phyloP scores from a whole-genome alignment of 2,329 filamentous ascomycete genomes.

The Ophiocordyceps robertsii region DNA sequence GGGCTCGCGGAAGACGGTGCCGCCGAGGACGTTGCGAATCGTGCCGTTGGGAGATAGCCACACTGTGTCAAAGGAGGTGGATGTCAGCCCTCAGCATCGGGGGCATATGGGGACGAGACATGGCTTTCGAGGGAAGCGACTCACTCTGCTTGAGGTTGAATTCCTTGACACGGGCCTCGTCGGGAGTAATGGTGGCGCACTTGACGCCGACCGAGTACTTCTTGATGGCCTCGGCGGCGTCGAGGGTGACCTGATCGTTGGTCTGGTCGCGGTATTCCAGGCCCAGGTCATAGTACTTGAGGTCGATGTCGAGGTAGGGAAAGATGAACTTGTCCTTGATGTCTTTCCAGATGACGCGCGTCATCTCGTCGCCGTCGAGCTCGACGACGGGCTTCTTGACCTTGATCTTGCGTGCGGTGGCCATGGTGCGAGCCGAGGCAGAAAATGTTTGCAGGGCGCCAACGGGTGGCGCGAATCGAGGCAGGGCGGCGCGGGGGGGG shows the following conservation, averaged over 20 bases:
- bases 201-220: conserved; percentile 99
- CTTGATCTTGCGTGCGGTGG: conserved; percentile 73
- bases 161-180: conserved; percentile 91
- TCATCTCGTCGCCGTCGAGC: conserved; percentile 94
- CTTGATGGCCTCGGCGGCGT: conserved; percentile 94
- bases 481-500: conserved; percentile 13
- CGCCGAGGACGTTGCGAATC: conserved; percentile 62
- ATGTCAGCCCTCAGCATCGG: no score
- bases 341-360: conserved; percentile 94
- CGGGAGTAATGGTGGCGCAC: conserved; percentile 97
- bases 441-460: conserved; percentile 27
- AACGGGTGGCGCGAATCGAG: conserved; percentile 25
- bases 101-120: no score
- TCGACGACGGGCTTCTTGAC: conserved; percentile 99
- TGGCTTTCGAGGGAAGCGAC: conserved; percentile 13
- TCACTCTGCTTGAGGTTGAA: conserved; percentile 97
- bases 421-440: conserved; percentile 44
- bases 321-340: conserved; percentile 99
- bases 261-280: conserved; percentile 93
- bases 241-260: conserved; percentile 87
- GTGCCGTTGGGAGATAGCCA: conserved; percentile 97
- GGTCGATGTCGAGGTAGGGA: conserved; percentile 90
- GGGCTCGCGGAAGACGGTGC: conserved; percentile 97
- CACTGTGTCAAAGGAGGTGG: conserved; percentile 42
- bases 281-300: conserved; percentile 96